Base-by-base conservation (phyloP, 495 filamentous ascomycete species). In the Penicillium nucicola region DNA sequence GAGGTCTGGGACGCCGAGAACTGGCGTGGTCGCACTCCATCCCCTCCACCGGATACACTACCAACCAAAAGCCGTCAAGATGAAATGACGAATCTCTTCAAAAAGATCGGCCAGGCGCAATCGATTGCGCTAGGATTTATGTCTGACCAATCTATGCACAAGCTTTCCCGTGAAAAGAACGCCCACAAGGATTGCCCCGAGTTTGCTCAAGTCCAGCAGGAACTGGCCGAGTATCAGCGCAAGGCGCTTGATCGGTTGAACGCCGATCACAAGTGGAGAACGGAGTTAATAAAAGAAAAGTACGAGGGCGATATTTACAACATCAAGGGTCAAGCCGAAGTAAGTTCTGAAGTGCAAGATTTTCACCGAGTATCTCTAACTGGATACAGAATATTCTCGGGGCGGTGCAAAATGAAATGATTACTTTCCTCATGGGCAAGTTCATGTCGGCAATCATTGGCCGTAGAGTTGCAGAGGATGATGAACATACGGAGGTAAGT, bases 401-500 rank as follows among this genome's bases (percentile, higher is more conserved):
- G 39, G 44, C 71, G 31, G 64, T 73, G 13, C 55, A 69, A 45
- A 67, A 71, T 1, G 74, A 77, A 31, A 66, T 69, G 55, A 56
- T 71, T 12, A 50, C 61, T 37, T 65, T 71, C 3, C 65, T 65
- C 13, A 63, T 67, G 20, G 74, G 74, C 18, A 71, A 71, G 5
- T 70, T 69, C 45, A 75, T 77, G 66, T 58, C 62, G 5, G 53
- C 73, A 37, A 65, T 75, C 22, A 53, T 61, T 48, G 69, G 70
- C 15, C 67, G 61, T 14, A 64, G 63, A 23, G 69, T 64, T n/a
- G 74, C 69, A 4, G 74, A 75, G 43, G 74, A 77, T 44, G 74
- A 77, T 48, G 71, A 77, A 42, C 74, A 77, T 46, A 77, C 74
- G 5, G 74, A 77, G 61, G 72, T 71, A 56, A 52, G 58, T 43